Evolutionary conservation across 352 stramenopile genomes (phyloP).

Genomic region (Peronospora tabacina): DNA sequence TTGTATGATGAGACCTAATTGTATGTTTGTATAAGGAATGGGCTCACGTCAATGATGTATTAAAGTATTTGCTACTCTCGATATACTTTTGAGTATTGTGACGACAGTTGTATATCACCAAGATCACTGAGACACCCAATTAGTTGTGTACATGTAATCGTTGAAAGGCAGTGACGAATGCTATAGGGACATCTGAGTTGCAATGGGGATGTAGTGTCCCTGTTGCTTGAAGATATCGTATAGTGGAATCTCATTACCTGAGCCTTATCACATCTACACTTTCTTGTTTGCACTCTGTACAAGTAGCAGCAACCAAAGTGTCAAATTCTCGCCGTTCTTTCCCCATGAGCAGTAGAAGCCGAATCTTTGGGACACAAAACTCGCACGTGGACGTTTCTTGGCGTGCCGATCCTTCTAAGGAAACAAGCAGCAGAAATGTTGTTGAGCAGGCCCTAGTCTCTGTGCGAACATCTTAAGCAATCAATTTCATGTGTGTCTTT

Average conservation of each 20-base stretch:
- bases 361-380: conserved; percentile 84
- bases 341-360: conserved; percentile 71
- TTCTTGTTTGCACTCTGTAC: neutral
- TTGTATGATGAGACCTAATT: conserved; percentile 90
- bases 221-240: conserved; percentile 61
- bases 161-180: conserved; percentile 72
- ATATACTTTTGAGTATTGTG: conserved; percentile 53
- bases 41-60: conserved; percentile 61
- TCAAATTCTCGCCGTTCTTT: conserved; percentile 83
- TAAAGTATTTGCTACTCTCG: conserved; percentile 89
- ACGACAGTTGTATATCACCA: conserved; percentile 85
- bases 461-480: conserved; percentile 26
- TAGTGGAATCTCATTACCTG: conserved; percentile 90
- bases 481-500: neutral
- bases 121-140: conserved; percentile 83
- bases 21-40: conserved; percentile 18
- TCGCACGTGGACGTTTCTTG: conserved; percentile 6
- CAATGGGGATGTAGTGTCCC: conserved; percentile 30
- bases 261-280: conserved; percentile 34
- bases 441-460: conserved; percentile 34
- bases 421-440: conserved; percentile 69
- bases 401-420: conserved; percentile 36
- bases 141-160: neutral
- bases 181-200: conserved; percentile 86
- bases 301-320: conserved; percentile 75